Conservation (phyloP, 2,329 filamentous ascomycete species). For the Aquanectria penicillioides region DNA sequence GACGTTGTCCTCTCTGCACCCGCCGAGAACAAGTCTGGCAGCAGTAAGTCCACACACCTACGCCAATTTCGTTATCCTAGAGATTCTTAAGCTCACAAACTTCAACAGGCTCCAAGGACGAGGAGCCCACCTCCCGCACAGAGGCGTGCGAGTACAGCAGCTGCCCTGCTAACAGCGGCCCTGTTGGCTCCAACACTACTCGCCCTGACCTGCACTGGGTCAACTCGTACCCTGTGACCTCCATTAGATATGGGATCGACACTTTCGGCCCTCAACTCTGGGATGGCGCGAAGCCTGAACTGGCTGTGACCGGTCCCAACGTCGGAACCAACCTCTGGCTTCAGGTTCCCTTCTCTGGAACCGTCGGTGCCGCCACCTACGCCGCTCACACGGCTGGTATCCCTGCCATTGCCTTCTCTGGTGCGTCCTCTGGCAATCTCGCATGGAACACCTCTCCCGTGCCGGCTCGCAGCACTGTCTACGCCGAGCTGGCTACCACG, state of each 20-base stretch:
- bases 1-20: conserved; percentile 72
- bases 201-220: conserved; percentile 71
- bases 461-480: conserved; percentile 66
- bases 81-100: neutral
- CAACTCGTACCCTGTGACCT: conserved; percentile 74
- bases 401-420: conserved; percentile 76
- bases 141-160: conserved; percentile 68
- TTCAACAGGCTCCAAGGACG: conserved; percentile 53
- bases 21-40: conserved; percentile 73
- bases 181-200: conserved; percentile 63
- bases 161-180: conserved; percentile 66
- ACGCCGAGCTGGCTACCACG: conserved; percentile 69
- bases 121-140: conserved; percentile 57
- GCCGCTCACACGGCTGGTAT: conserved; percentile 64
- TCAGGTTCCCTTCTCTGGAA: conserved; percentile 69
- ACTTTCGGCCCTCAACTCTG: conserved; percentile 64
- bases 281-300: conserved; percentile 61
- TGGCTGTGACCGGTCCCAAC: conserved; percentile 74
- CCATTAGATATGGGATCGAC: conserved; percentile 71
- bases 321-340: conserved; percentile 67
- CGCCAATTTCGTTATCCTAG: neutral
- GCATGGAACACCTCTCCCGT: conserved; percentile 64
- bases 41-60: conserved; percentile 52
- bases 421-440: conserved; percentile 58
- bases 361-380: conserved; percentile 71